Evolutionary conservation across 78 protist genomes (phyloP).

Genomic region (Dictyostelium capitatum): DNA sequence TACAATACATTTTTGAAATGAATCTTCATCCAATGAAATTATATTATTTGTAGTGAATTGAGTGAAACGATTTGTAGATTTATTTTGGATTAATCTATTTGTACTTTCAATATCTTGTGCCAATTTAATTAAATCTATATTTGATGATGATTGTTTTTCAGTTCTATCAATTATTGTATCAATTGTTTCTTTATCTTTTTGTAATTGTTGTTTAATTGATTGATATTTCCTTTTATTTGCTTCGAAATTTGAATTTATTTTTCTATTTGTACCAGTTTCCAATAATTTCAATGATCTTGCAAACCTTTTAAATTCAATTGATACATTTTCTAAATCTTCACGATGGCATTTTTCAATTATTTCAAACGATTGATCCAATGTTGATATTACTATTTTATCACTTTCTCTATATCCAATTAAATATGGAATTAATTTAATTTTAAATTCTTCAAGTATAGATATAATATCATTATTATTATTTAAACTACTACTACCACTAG

Average conservation of each 20-base stretch:
- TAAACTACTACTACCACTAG: too few species aligned
- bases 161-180: neutral
- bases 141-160: neutral
- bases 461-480: too few species aligned
- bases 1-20: too few species aligned
- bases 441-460: neutral
- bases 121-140: too few species aligned
- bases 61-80: too few species aligned
- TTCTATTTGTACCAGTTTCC: neutral
- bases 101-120: too few species aligned
- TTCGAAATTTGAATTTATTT: neutral
- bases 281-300: too few species aligned
- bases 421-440: slow-evolving; percentile 3
- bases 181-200: neutral
- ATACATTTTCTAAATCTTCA: neutral
- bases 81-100: too few species aligned
- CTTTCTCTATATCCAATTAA: neutral
- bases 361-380: neutral
- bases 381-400: neutral
- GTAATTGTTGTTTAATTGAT: neutral
- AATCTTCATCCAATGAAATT: too few species aligned
- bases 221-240: neutral
- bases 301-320: neutral
- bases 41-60: too few species aligned
- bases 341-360: neutral